Base-by-base conservation (phyloP, 371 early-diverging fungal genomes). In the Fennellomyces sp. region DNA sequence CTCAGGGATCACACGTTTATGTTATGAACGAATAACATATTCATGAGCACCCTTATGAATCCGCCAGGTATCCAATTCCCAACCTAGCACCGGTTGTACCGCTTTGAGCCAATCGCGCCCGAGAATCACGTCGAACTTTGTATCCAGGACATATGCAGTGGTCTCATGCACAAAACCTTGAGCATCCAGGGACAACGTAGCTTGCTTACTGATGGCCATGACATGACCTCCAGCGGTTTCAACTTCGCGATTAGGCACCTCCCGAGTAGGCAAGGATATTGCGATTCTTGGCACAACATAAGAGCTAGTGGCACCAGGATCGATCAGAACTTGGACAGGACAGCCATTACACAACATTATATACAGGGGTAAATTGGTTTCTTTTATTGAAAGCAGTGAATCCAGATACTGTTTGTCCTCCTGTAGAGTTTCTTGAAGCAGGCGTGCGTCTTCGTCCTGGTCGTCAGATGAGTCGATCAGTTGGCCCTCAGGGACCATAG, bases 121-220 rank as follows among this genome's bases (percentile, higher is more conserved):
- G 26, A 51, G 53, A 13, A 58, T 58, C 1, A 58, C 23, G 27
- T 58, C 58, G 35, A 58, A 58, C 27, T 58, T 58, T 4, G 35
- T 58, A 26, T 58, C 50, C 1, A 58, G 36, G 15, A 58, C 50
- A 50, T 58, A 49, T 17, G 58, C 58, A 31, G 27, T 7, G n/a
- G 25, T n/a, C 45, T 45, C 12, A 31, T 56, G 57, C 15, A 1
- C 5, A 30, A 27, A 29, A 19, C 57, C 57, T 27, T 29, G 23
- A 1, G 17, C 45, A 5, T 48, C 28, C 13, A 50, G 13, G 11
- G 48, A 8, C 21, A 48, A 48, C 25, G 48, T 48, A 27, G 28
- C 48, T 26, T 21, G 26, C 8, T 27, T 21, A 19, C 19, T 50
- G 31, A 53, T 54, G 27, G 29, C 53, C 15, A 47, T 21, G 7